Percentiles rank a stretch among this genome's conserved stretches.
These are phyloP conservation scores for Coemansia sp. DNA, from an alignment of 192 early-diverging fungal genomes.

Conservation along the genomic window DNA sequence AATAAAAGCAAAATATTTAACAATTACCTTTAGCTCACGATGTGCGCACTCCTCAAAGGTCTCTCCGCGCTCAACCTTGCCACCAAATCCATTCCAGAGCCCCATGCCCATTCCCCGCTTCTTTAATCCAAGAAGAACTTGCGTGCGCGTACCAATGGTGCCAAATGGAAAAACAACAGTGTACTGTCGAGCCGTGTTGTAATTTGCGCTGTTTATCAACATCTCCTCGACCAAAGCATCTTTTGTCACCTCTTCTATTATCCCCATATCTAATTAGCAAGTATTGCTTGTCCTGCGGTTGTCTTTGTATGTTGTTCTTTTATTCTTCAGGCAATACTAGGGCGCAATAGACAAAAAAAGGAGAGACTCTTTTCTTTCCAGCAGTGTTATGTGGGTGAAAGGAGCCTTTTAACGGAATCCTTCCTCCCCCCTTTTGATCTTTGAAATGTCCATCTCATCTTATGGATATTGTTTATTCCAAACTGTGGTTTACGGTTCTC, in stretches of 20 bases:
- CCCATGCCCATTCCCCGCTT: constrained; percentile 76
- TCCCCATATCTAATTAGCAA: not conserved
- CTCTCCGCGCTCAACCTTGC: constrained; percentile 71
- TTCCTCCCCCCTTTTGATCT: no score
- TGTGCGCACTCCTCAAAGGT: constrained; percentile 62
- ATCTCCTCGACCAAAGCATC: not conserved
- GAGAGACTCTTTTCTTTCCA: no score
- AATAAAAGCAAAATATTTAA: not conserved
- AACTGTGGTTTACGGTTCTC: no score
- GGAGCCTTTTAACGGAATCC: no score
- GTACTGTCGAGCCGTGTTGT: constrained; percentile 13
- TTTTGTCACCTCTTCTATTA: not conserved
- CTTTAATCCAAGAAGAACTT: constrained; percentile 74
- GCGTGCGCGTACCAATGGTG: not conserved
- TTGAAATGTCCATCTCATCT: no score
- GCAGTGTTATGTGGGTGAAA: no score
- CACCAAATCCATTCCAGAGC: constrained; percentile 77
- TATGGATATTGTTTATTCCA: no score
- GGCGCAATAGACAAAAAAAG: no score
- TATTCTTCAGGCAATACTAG: no score
- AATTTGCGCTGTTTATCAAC: not conserved
- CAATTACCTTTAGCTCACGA: constrained; percentile 61
- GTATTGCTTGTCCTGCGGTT: not conserved
- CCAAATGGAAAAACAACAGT: constrained; percentile 38
- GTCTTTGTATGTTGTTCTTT: not conserved